Percentiles rank a stretch among this genome's conserved stretches.
Conservation (phyloP, 768 basidiomycete species). For the Auriculariales sp. region DNA sequence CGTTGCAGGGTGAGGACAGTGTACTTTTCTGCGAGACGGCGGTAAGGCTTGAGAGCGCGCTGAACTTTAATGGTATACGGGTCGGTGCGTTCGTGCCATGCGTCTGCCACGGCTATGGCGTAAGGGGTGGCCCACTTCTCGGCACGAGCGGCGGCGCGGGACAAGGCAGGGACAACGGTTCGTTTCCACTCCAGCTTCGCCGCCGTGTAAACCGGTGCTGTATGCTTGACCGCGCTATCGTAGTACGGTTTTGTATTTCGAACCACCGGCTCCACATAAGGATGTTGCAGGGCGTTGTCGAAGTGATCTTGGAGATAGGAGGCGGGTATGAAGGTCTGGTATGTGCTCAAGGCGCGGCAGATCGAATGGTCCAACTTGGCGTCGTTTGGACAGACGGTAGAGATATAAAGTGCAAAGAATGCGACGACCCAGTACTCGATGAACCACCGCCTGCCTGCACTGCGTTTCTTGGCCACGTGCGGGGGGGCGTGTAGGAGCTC, state of each 20-base stretch:
- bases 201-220: not conserved
- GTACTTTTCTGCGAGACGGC: not conserved
- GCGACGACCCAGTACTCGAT: not conserved
- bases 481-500: not conserved
- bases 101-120: not conserved
- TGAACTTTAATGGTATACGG: not conserved
- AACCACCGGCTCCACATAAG: not conserved
- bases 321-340: not conserved
- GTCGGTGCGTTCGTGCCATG: not conserved
- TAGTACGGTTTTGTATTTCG: not conserved
- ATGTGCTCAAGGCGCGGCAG: not conserved
- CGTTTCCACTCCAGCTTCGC: not conserved
- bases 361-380: not conserved
- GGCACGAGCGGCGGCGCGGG: not conserved
- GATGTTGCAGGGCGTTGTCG: not conserved
- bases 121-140: not conserved
- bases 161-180: not conserved
- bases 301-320: not conserved
- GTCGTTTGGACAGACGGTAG: conserved; percentile 1
- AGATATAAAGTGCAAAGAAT: not conserved
- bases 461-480: not conserved
- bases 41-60: not conserved
- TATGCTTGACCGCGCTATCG: not conserved
- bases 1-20: not conserved
- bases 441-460: not conserved